phyloP scores from a whole-genome alignment of 495 filamentous ascomycete genomes.

The Aspergillus nidulans region DNA sequence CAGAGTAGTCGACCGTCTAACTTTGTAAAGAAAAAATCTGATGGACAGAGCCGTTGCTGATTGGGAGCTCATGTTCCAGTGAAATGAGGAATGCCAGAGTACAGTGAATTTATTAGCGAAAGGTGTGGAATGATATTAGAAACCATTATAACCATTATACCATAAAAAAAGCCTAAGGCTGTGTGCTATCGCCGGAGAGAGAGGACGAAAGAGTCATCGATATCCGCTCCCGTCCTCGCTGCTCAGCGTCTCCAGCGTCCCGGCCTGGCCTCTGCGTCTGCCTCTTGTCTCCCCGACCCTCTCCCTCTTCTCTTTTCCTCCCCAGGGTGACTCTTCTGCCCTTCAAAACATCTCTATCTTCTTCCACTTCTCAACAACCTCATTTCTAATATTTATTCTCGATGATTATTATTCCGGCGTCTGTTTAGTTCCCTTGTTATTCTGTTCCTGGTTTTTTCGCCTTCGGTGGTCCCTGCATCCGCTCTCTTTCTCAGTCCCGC shows the following conservation, averaged over 20 bases:
- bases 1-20: no score
- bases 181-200: slow-evolving; percentile 1
- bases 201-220: slow-evolving; percentile 17
- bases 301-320: slow-evolving; percentile 7
- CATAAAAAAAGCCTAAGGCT: slow-evolving; percentile 10
- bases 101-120: not conserved
- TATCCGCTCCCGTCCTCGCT: slow-evolving; percentile 17
- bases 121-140: not conserved
- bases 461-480: slow-evolving; percentile 22
- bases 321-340: slow-evolving; percentile 12
- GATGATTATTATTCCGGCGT: slow-evolving; percentile 5
- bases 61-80: not conserved
- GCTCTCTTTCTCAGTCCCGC: slow-evolving; percentile 17
- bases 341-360: slow-evolving; percentile 4
- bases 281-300: not conserved
- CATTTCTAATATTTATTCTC: not conserved
- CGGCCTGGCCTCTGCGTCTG: not conserved
- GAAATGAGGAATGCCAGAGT: not conserved
- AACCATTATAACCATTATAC: not conserved
- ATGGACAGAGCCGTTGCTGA: slow-evolving; percentile 1
- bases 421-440: slow-evolving; percentile 1
- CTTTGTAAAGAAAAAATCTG: not conserved
- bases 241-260: no score
- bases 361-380: not conserved
- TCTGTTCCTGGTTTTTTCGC: slow-evolving; percentile 8